Evolutionary conservation across 2,329 filamentous ascomycete genomes (phyloP).

Genomic region (Aspergillus ruber): DNA sequence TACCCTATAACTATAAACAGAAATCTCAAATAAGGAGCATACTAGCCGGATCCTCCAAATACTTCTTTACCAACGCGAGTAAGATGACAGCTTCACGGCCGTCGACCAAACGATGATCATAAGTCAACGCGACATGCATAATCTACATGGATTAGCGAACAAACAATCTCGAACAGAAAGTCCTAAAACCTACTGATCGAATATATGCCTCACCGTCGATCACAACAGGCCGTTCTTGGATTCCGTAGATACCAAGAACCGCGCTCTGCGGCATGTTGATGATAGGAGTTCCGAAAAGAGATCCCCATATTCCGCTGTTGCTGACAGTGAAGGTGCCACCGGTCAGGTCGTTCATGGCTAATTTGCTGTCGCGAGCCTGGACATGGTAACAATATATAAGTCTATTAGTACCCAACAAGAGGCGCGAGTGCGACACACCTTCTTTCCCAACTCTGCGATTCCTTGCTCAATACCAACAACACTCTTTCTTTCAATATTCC

Average conservation of each 20-base stretch:
- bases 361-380: conserved; percentile 80
- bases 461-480: conserved; percentile 76
- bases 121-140: conserved; percentile 95
- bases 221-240: conserved; percentile 81
- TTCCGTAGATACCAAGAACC: conserved; percentile 82
- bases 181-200: conserved; percentile 48
- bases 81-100: conserved; percentile 74
- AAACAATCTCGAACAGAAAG: too few species aligned
- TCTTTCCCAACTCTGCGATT: conserved; percentile 86
- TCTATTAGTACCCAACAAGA: background rate
- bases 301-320: conserved; percentile 90
- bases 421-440: conserved; percentile 47
- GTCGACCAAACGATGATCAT: conserved; percentile 87
- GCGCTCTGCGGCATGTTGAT: conserved; percentile 90
- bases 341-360: conserved; percentile 96
- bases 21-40: conserved; percentile 4
- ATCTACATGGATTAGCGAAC: conserved; percentile 45
- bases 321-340: conserved; percentile 94
- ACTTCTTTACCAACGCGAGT: conserved; percentile 39
- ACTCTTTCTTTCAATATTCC: conserved; percentile 79
- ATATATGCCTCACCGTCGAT: conserved; percentile 87
- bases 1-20: too few species aligned
- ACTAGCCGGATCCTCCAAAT: conserved; percentile 3
- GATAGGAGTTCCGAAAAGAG: conserved; percentile 89
- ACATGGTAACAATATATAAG: background rate